Evolutionary conservation across 441 rosid species (phyloP).

Genomic region (Breynia disticha): DNA sequence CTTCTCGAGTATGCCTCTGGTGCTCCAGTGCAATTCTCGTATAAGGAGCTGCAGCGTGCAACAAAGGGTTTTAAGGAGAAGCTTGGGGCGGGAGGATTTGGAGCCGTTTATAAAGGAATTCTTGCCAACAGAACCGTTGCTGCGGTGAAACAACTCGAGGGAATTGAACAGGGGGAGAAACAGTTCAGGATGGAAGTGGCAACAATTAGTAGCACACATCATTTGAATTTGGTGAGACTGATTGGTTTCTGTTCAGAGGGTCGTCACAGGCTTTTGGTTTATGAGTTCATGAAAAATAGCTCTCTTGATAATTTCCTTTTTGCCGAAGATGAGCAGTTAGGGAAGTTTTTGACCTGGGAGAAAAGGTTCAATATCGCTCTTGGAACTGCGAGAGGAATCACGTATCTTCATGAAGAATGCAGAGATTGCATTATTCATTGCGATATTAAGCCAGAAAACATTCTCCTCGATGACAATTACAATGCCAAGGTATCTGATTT

Average conservation of each 20-base stretch:
- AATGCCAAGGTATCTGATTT: conserved; percentile 47
- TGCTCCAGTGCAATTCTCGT: conserved; percentile 49
- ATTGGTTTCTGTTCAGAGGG: conserved; percentile 58
- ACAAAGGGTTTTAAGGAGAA: conserved; percentile 50
- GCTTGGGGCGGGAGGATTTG: conserved; percentile 59
- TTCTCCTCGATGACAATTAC: conserved; percentile 39
- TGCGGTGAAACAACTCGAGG: conserved; percentile 54
- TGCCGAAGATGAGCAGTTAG: conserved; percentile 19
- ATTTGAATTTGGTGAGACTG: conserved; percentile 53
- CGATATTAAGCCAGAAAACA: conserved; percentile 48
- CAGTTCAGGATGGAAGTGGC: conserved; percentile 65
- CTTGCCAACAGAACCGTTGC: conserved; percentile 35
- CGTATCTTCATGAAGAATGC: conserved; percentile 52
- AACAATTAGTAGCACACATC: conserved; percentile 59
- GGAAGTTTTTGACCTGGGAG: conserved; percentile 33
- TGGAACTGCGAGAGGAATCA: conserved; percentile 44
- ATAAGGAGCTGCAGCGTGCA: conserved; percentile 40
- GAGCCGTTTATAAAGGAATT: conserved; percentile 49
- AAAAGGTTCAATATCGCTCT: conserved; percentile 33
- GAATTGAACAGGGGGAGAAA: conserved; percentile 60
- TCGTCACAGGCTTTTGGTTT: conserved; percentile 51
- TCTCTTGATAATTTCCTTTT: conserved; percentile 49
- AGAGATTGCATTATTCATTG: conserved; percentile 45
- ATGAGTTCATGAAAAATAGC: conserved; percentile 53
- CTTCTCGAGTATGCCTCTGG: conserved; percentile 54